Evolutionary conservation across 257 asterid species (phyloP).

Genomic region (Nicotiana benthamiana): DNA sequence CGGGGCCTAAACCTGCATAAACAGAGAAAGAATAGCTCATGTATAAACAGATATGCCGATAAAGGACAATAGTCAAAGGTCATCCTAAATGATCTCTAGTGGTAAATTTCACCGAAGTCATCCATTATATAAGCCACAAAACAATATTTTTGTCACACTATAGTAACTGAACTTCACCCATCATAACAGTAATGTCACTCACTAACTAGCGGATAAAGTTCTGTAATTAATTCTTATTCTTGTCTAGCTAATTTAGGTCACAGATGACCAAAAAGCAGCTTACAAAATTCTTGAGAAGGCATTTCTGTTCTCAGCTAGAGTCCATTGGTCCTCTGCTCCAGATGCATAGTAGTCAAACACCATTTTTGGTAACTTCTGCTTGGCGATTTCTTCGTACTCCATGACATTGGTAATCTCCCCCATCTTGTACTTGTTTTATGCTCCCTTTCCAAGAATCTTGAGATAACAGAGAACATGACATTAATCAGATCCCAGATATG

Average conservation of each 20-base stretch:
- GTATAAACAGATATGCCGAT: background rate
- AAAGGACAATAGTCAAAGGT: background rate
- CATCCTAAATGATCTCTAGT: background rate
- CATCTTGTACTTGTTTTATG: constrained; percentile 30
- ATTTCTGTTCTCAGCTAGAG: constrained; percentile 21
- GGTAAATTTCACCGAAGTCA: background rate
- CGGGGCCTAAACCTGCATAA: constrained; percentile 90
- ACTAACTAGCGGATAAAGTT: background rate
- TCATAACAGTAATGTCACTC: background rate
- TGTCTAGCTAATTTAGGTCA: background rate
- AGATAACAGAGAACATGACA: background rate
- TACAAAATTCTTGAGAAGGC: constrained; percentile 22
- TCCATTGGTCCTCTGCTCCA: constrained; percentile 23
- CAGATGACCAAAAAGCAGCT: background rate
- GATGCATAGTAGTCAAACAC: constrained; percentile 32
- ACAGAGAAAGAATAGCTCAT: background rate
- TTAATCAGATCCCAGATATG: background rate
- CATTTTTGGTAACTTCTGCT: constrained; percentile 86
- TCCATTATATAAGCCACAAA: background rate
- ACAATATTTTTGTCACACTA: background rate
- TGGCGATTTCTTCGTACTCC: constrained; percentile 83
- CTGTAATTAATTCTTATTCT: background rate
- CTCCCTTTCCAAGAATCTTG: constrained; percentile 1
- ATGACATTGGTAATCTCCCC: constrained; percentile 69
- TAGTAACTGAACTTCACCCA: background rate